Conservation (phyloP, 306 rosid genomes). For the Medicago arabica region DNA sequence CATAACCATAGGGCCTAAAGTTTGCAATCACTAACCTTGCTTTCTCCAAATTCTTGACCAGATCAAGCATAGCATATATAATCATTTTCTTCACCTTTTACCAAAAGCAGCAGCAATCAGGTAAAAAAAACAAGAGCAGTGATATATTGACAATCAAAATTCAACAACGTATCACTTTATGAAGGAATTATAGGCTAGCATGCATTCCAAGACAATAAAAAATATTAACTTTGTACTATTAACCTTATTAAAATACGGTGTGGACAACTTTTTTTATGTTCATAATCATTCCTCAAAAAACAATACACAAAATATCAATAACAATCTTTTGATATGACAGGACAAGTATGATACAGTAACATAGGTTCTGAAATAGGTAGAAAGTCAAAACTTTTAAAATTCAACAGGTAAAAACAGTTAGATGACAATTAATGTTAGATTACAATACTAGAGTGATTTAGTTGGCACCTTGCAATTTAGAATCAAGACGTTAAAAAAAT, state of each 20-base stretch:
- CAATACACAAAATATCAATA: neutral
- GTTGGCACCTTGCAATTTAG: no score
- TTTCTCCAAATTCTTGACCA: slow-evolving; percentile 41
- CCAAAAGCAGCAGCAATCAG: slow-evolving; percentile 24
- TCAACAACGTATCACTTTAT: no score
- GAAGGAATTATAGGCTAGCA: no score
- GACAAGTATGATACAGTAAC: neutral
- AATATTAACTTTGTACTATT: no score
- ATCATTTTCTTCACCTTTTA: slow-evolving; percentile 80
- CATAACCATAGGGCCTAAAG: neutral
- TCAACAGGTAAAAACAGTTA: no score
- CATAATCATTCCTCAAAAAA: neutral
- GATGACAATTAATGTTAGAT: no score
- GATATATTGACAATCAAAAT: no score
- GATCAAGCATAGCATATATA: slow-evolving; percentile 50
- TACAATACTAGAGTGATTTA: no score
- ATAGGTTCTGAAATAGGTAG: neutral
- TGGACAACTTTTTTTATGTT: no score
- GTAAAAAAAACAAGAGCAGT: neutral
- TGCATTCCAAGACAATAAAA: no score
- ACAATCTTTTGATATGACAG: neutral
- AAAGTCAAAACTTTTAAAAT: neutral
- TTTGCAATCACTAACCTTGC: slow-evolving; percentile 51
- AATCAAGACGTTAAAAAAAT: no score
- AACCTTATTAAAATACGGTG: no score